phyloP scores from a whole-genome alignment of 768 basidiomycete species.

The Pluteus cervinus region DNA sequence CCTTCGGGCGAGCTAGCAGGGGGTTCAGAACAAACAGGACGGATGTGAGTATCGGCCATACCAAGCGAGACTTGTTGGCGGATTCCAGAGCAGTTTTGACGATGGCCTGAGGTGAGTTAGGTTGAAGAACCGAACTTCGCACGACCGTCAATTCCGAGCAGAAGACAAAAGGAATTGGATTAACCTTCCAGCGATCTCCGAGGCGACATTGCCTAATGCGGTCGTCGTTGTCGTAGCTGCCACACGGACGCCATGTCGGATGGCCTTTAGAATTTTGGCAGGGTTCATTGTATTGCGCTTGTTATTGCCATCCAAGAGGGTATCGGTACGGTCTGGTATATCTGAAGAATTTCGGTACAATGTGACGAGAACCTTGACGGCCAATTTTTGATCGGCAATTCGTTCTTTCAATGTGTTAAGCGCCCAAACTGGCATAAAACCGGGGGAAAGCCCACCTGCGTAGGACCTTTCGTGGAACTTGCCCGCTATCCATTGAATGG shows the following conservation, averaged over 20 bases:
- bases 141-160: neutral
- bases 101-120: slow-evolving; percentile 78
- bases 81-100: slow-evolving; percentile 76
- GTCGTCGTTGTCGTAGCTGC: slow-evolving; percentile 84
- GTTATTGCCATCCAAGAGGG: slow-evolving; percentile 33
- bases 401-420: slow-evolving; percentile 44
- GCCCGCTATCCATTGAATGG: slow-evolving; percentile 79
- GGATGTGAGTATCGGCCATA: slow-evolving; percentile 17
- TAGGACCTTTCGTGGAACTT: slow-evolving; percentile 81
- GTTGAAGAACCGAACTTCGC: slow-evolving; percentile 70
- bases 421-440: slow-evolving; percentile 8
- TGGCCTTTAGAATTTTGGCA: slow-evolving; percentile 58
- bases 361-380: slow-evolving; percentile 61
- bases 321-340: slow-evolving; percentile 62
- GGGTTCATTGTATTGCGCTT: slow-evolving; percentile 46
- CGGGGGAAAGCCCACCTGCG: slow-evolving; percentile 32
- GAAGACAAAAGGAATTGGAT: neutral
- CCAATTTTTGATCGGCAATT: slow-evolving; percentile 77
- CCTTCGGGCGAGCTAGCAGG: slow-evolving; percentile 65
- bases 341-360: slow-evolving; percentile 79
- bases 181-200: slow-evolving; percentile 47
- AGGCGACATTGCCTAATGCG: slow-evolving; percentile 50
- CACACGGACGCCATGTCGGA: slow-evolving; percentile 60
- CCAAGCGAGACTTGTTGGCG: slow-evolving; percentile 72
- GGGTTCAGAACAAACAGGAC: slow-evolving; percentile 6